Base-by-base conservation (phyloP, 306 rosid genomes). In the Luffa acutangula region DNA sequence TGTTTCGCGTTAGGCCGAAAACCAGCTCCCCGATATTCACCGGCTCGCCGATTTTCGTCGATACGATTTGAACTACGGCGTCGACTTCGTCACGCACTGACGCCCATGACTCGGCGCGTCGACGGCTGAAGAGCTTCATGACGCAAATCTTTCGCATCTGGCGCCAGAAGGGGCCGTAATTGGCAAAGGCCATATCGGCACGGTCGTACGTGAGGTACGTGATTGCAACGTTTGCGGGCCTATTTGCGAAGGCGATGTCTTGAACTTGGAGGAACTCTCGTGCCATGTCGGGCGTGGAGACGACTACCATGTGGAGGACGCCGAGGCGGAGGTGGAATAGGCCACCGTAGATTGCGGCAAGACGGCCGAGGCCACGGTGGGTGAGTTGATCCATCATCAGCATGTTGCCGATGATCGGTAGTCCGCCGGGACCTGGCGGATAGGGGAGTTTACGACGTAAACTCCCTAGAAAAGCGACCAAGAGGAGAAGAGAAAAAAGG, bases 381-480 rank as follows among this genome's bases (percentile, higher is more conserved):
- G 87, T 84, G 21, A 89, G 76, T 31, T 85, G 81, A 46, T 81
- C 81, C 87, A 87, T 85, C 80, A 87, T 89, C 2, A 82, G 43
- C 89, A 87, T 84, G 74, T 87, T 89, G 1, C 93, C 87, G 5
- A 85, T 78, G 46, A 87, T 82, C 12, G 90, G 92, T 36, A 84
- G 57, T 9, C 92, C 92, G 2, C 37, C 60, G 9, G 92, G 90
- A 25, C 92, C 90, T 0, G 92, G 92, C 17, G 92, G 92, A 60
- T 83, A 89, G 6, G 89, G 83, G 43, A 53, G 87, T 57, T 80
- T 85, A 31, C 64, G 48, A 0, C 48, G 53, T 10, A 83, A 80
- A 34, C 78, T 31, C 17, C 80, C 1, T 33, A 79, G 8, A 20
- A 78, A 78, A 75, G n/a, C 2, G 25, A 42, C 0, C n/a, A 84